A percentile compares a stretch with the other conserved stretches of the same genome.
Evolutionary conservation across 306 rosid genomes (phyloP).

Genomic region (Alnus rubra): DNA sequence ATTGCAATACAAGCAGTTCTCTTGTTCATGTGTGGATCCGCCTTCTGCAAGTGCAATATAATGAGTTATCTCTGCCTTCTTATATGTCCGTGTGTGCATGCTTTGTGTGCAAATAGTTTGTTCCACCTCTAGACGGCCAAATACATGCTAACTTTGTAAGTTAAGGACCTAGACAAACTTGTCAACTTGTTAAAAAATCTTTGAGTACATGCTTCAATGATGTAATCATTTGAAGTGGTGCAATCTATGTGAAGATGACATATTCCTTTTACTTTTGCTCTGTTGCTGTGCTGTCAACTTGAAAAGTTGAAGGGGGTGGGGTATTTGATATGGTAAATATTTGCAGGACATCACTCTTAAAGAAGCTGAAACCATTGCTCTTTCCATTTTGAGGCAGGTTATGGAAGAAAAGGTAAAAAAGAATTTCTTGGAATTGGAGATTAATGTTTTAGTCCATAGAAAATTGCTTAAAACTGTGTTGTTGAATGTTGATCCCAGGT

Average conservation of each 20-base stretch:
- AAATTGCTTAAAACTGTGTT: neutral
- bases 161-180: neutral
- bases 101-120: neutral
- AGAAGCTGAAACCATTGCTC: slow-evolving; percentile 97
- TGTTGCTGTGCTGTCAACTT: neutral
- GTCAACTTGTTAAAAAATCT: neutral
- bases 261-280: neutral
- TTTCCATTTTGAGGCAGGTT: slow-evolving; percentile 95
- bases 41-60: no score
- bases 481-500: slow-evolving; percentile 46
- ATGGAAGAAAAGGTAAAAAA: slow-evolving; percentile 96
- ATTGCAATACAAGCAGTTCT: neutral
- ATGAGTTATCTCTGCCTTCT: neutral
- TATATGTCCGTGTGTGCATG: neutral
- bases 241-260: neutral
- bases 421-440: neutral
- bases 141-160: neutral
- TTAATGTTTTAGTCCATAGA: neutral
- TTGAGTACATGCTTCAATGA: neutral
- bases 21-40: neutral
- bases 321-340: neutral
- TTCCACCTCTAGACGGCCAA: neutral
- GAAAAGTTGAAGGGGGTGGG: slow-evolving; percentile 6
- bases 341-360: slow-evolving; percentile 84
- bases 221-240: neutral